These are phyloP conservation scores for Erodium texanum DNA, from an alignment of 441 rosid genomes.

Conservation along the genomic window DNA sequence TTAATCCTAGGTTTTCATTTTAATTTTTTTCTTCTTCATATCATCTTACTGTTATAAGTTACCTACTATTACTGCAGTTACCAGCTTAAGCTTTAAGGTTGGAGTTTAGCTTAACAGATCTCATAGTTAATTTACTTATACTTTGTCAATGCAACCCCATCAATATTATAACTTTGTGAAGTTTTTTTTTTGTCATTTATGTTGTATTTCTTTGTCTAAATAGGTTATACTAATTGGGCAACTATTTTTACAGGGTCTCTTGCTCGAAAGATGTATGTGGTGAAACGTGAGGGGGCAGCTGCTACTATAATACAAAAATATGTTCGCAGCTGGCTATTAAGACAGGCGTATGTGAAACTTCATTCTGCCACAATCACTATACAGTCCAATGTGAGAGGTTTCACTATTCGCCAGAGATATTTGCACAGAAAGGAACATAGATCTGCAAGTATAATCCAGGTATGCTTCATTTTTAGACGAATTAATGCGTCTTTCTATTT, in stretches of 20 bases:
- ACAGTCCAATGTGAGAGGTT: constrained; percentile 64
- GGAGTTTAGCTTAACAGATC: too few relatives aligned
- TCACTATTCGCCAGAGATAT: constrained; percentile 49
- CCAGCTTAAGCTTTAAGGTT: too few relatives aligned
- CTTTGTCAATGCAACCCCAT: too few relatives aligned
- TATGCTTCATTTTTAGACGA: constrained; percentile 16
- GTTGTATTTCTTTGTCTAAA: background rate
- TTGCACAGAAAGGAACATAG: constrained; percentile 43
- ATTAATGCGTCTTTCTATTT: constrained; percentile 2
- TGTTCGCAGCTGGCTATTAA: constrained; percentile 53
- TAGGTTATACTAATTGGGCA: background rate
- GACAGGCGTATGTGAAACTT: constrained; percentile 42
- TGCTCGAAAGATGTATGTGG: constrained; percentile 48
- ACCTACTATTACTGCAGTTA: too few relatives aligned
- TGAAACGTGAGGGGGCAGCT: constrained; percentile 60
- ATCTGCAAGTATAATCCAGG: constrained; percentile 85
- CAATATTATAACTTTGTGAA: too few relatives aligned
- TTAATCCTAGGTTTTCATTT: background rate
- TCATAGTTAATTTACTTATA: too few relatives aligned
- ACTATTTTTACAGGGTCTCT: constrained; percentile 58
- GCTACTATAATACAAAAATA: constrained; percentile 60
- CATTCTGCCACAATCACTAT: constrained; percentile 42
- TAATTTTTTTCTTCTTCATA: background rate
- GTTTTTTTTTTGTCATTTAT: background rate
- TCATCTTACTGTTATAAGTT: background rate